Evolutionary conservation across 495 filamentous ascomycete genomes (phyloP).

Genomic region (Rhizodiscina lignyota): DNA sequence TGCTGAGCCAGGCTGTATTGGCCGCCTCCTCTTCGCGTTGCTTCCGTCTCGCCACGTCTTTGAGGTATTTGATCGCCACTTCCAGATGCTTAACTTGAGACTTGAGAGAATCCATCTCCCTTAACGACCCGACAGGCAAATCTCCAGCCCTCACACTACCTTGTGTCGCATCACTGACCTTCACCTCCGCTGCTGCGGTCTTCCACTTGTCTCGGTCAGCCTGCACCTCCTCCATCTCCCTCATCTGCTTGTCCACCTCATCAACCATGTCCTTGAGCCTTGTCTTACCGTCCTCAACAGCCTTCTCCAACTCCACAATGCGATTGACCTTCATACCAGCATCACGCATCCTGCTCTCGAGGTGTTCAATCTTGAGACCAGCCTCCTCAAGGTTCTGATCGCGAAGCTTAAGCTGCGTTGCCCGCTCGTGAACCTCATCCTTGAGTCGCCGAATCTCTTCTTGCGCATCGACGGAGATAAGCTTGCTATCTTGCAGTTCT

Average conservation of each 20-base stretch:
- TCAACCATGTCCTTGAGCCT: background rate
- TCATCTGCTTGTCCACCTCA: background rate
- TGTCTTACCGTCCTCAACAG: background rate
- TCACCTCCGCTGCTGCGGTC: background rate
- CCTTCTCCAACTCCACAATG: slow-evolving; percentile 43
- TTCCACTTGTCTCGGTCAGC: background rate
- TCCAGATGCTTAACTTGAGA: background rate
- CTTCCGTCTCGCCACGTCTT: background rate
- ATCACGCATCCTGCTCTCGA: slow-evolving; percentile 67
- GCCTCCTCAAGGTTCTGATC: slow-evolving; percentile 56
- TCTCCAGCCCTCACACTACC: background rate
- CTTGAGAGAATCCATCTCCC: background rate
- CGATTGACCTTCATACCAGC: slow-evolving; percentile 49
- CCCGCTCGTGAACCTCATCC: slow-evolving; percentile 50
- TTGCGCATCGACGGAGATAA: slow-evolving; percentile 61
- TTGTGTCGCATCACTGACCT: background rate
- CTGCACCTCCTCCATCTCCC: background rate
- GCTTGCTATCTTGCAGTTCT: slow-evolving; percentile 62
- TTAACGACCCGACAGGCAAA: background rate
- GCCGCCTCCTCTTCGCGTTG: background rate
- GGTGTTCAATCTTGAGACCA: slow-evolving; percentile 78
- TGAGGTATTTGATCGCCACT: background rate
- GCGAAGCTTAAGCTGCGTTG: slow-evolving; percentile 43
- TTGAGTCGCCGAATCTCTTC: slow-evolving; percentile 33
- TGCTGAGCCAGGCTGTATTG: background rate